A percentile compares a stretch with the other conserved stretches of the same genome.
phyloP scores from a whole-genome alignment of 306 rosid genomes.

The Mimosa pudica region DNA sequence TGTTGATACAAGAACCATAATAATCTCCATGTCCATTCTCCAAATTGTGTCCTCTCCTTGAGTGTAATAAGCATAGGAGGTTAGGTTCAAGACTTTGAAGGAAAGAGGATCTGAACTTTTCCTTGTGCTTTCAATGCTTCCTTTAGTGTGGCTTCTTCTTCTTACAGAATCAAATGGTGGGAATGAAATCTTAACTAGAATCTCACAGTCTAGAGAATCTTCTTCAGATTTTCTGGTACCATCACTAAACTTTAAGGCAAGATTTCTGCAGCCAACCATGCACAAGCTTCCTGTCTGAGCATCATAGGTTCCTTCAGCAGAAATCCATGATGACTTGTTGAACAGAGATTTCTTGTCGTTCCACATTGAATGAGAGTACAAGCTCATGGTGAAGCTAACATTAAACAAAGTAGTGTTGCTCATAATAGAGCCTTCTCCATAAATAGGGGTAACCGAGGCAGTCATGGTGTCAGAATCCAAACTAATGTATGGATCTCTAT shows the following conservation, averaged over 20 bases:
- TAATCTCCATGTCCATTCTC: constrained; percentile 48
- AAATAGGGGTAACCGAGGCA: neutral
- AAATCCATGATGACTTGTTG: constrained; percentile 21
- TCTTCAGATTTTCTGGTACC: neutral
- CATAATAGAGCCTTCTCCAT: neutral
- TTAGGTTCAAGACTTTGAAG: constrained; percentile 42
- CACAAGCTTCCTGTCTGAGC: constrained; percentile 53
- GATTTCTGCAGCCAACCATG: constrained; percentile 52
- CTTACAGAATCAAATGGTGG: constrained; percentile 15
- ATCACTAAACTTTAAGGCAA: constrained; percentile 10
- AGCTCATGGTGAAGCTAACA: constrained; percentile 38
- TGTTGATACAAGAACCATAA: constrained; percentile 48
- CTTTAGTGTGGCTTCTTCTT: constrained; percentile 30
- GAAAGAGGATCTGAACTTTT: constrained; percentile 37
- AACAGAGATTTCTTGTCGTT: neutral
- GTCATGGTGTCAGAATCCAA: neutral
- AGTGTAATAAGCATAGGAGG: constrained; percentile 19
- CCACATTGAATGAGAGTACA: neutral
- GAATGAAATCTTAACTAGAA: constrained; percentile 45
- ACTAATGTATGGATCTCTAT: neutral
- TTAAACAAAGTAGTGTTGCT: constrained; percentile 24
- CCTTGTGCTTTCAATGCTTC: constrained; percentile 52
- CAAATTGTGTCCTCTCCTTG: constrained; percentile 21
- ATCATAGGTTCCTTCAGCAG: constrained; percentile 59
- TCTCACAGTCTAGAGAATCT: constrained; percentile 45